These are phyloP conservation scores for Potentilla sterilis DNA, from an alignment of 306 rosid species.

Conservation along the genomic window DNA sequence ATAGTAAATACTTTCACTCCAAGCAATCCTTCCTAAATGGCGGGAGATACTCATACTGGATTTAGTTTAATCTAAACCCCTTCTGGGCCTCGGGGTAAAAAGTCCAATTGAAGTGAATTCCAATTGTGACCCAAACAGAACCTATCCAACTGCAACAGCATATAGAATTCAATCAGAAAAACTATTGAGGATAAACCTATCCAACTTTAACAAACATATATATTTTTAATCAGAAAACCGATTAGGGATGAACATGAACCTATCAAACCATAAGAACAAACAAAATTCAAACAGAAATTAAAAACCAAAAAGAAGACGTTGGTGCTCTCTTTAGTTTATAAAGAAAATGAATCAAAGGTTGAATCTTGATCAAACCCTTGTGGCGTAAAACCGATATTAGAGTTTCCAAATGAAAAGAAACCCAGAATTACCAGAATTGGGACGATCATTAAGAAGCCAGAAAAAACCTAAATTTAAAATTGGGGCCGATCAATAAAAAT, in stretches of 20 bases:
- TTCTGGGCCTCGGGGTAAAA: no score
- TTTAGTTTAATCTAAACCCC: no score
- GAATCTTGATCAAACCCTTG: not conserved
- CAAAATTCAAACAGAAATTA: not conserved
- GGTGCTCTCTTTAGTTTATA: not conserved
- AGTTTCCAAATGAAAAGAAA: not conserved
- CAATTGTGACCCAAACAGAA: no score
- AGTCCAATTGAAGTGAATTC: no score
- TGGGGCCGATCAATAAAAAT: not conserved
- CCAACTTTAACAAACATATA: not conserved
- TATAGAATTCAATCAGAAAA: not conserved
- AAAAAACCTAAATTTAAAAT: not conserved
- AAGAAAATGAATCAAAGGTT: not conserved
- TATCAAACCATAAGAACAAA: not conserved
- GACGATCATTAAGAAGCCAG: not conserved
- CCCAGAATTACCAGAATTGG: not conserved
- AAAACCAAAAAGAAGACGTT: not conserved
- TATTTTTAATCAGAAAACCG: no score
- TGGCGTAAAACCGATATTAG: not conserved
- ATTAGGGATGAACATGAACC: not conserved
- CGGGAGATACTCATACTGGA: no score
- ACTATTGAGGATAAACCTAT: not conserved
- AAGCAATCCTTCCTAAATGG: no score
- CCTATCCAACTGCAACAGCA: slow-evolving; percentile 8
- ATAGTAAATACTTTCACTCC: no score